Evolutionary conservation across 352 stramenopile genomes (phyloP).

Genomic region (Globisporangium mamillatum): DNA sequence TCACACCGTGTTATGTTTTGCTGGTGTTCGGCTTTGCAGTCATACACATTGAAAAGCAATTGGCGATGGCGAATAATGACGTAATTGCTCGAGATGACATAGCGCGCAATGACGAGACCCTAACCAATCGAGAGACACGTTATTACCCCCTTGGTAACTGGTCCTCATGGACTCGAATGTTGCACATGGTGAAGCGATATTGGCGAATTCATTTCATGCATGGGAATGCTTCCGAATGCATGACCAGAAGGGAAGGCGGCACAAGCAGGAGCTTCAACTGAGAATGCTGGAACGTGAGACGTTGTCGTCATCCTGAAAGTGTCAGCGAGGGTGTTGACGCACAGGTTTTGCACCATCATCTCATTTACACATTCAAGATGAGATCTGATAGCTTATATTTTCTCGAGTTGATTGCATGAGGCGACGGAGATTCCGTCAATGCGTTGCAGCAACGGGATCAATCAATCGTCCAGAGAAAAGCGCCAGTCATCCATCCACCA

Average conservation of each 20-base stretch:
- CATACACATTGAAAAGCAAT: background rate
- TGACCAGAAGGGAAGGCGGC: background rate
- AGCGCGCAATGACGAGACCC: slow-evolving; percentile 9
- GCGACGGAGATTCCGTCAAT: background rate
- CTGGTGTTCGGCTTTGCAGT: background rate
- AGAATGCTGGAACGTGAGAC: background rate
- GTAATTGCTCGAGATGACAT: slow-evolving; percentile 3
- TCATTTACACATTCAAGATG: slow-evolving; percentile 2
- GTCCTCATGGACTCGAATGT: background rate
- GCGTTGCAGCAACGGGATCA: background rate
- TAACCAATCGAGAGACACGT: background rate
- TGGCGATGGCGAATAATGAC: background rate
- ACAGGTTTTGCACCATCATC: background rate
- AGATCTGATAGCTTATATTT: background rate
- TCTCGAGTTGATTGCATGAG: background rate
- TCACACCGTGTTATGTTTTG: background rate
- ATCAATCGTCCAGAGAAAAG: background rate
- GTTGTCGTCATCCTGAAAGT: background rate
- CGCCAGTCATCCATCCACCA: background rate
- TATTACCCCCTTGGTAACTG: background rate
- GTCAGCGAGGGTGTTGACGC: background rate
- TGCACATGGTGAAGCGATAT: background rate
- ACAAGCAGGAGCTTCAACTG: background rate
- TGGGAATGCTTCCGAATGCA: background rate
- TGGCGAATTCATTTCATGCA: background rate